phyloP scores from a whole-genome alignment of 176 grass and related monocot species.

The Oryza glumipatula region DNA sequence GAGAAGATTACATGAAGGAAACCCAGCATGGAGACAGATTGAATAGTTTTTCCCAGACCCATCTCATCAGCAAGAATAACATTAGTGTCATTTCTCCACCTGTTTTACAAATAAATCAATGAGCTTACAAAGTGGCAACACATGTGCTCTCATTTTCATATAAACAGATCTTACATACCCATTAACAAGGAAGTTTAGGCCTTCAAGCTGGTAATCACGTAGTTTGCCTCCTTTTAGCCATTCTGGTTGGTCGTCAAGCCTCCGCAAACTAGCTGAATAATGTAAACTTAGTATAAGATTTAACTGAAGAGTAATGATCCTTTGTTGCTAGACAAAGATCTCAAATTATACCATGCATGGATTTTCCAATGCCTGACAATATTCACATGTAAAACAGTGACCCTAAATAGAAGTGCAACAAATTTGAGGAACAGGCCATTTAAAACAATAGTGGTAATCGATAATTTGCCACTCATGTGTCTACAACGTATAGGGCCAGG shows the following conservation, averaged over 20 bases:
- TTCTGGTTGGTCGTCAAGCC: constrained; percentile 93
- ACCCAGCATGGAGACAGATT: constrained; percentile 97
- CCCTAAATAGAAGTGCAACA: background rate
- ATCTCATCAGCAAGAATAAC: constrained; percentile 99
- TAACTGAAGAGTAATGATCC: constrained; percentile 20
- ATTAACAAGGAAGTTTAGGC: constrained; percentile 98
- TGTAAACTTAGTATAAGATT: constrained; percentile 5
- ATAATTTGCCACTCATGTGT: background rate
- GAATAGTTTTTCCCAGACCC: constrained; percentile 99
- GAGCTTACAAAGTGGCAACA: constrained; percentile 19
- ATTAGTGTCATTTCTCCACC: constrained; percentile 99
- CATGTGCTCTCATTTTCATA: constrained; percentile 29
- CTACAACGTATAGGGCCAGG: background rate
- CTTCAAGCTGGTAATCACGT: constrained; percentile 99
- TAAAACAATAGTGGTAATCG: background rate
- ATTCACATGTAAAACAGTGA: constrained; percentile 5
- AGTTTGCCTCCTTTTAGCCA: constrained; percentile 97
- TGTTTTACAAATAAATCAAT: constrained; percentile 44
- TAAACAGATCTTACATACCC: constrained; percentile 56
- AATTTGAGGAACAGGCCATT: background rate
- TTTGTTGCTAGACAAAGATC: background rate
- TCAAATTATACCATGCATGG: background rate
- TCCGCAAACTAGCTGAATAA: constrained; percentile 96
- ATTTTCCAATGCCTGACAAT: constrained; percentile 6
- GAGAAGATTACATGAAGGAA: constrained; percentile 76